These are phyloP conservation scores for Dunaliella sp. DNA, from an alignment of 139 green algal genomes.

Conservation along the genomic window DNA sequence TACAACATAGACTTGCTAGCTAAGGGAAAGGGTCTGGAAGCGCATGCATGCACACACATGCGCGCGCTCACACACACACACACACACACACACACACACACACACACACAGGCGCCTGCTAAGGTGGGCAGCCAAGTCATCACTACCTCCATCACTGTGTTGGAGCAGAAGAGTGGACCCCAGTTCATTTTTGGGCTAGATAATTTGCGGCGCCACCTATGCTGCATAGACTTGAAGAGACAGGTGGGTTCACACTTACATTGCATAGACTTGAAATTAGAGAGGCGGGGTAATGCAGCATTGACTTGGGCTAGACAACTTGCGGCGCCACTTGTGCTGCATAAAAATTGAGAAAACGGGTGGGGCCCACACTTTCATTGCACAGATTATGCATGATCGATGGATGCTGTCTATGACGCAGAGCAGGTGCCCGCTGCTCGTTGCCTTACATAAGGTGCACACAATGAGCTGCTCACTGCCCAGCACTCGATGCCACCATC, in stretches of 20 bases:
- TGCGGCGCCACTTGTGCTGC: conserved; percentile 68
- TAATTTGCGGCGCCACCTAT: conserved; percentile 82
- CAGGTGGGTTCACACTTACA: no score
- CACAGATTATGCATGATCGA: no score
- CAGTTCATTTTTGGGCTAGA: conserved; percentile 98
- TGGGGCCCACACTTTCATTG: no score
- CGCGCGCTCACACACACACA: no score
- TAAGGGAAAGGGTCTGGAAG: background rate
- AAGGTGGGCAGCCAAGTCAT: conserved; percentile 75
- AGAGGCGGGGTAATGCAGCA: no score
- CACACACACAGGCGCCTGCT: conserved; percentile 54
- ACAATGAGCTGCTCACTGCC: no score
- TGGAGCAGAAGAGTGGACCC: conserved; percentile 80
- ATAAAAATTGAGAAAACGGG: conserved; percentile 18
- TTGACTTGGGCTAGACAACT: conserved; percentile 97
- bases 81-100: background rate
- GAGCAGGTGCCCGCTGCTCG: no score
- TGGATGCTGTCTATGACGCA: no score
- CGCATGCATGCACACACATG: background rate
- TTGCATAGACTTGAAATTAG: no score
- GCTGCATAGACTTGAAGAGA: conserved; percentile 25
- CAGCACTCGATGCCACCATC: no score
- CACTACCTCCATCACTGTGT: conserved; percentile 82
- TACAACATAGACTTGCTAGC: no score
- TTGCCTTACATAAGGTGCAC: no score